phyloP scores from a whole-genome alignment of 2,329 filamentous ascomycete species.

The Aphanoascus verrucosus region DNA sequence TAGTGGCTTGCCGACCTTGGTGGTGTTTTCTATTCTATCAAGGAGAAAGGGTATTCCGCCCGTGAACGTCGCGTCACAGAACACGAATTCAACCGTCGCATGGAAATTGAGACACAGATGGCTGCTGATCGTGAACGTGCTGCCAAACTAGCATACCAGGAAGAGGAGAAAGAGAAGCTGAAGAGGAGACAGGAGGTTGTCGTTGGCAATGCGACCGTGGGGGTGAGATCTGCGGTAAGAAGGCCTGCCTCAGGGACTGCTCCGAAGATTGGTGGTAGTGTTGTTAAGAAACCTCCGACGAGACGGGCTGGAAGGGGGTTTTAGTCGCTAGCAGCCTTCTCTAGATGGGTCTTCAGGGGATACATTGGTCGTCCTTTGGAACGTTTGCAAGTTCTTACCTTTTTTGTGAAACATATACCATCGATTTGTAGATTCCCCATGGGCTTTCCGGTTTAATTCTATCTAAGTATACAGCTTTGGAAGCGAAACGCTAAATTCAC shows the following conservation, averaged over 20 bases:
- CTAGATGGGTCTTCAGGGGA: not conserved
- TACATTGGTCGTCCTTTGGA: not conserved
- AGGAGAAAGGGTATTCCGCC: conserved; percentile 91
- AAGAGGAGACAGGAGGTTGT: conserved; percentile 30
- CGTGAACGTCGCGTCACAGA: conserved; percentile 79
- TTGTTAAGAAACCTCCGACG: conserved; percentile 32
- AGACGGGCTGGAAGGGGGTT: conserved; percentile 27
- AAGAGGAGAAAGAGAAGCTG: conserved; percentile 28
- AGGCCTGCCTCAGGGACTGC: conserved; percentile 23
- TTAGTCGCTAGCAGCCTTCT: not conserved
- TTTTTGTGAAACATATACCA: not conserved
- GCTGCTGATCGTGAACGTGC: conserved; percentile 62
- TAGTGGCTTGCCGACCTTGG: conserved; percentile 92
- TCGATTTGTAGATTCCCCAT: not conserved
- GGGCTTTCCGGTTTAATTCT: not conserved
- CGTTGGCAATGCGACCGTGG: conserved; percentile 20
- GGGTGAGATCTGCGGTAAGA: conserved; percentile 24
- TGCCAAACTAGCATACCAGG: conserved; percentile 31
- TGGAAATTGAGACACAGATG: conserved; percentile 91
- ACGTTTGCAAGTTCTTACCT: not conserved
- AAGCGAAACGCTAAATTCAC: not conserved
- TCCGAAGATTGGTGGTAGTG: conserved; percentile 25
- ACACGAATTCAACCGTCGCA: conserved; percentile 80
- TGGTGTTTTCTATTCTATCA: conserved; percentile 93
- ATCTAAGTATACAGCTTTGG: not conserved